Conservation (phyloP, 345 rosid genomes). For the Salix arbutifolia region DNA sequence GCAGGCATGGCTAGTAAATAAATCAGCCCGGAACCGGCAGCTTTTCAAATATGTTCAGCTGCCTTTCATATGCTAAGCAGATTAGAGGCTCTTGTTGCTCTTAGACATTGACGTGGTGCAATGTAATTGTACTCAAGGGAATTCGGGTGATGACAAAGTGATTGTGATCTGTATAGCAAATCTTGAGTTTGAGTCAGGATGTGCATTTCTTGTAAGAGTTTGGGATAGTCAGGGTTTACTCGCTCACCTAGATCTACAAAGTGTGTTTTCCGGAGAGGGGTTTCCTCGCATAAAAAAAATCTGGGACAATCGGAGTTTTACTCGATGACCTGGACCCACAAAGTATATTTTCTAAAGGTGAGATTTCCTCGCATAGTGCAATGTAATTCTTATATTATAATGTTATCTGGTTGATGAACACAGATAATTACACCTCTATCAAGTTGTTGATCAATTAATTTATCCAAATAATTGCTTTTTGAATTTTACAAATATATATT, state of each 20-base stretch:
- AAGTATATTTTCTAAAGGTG: too few relatives aligned
- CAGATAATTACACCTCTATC: neutral
- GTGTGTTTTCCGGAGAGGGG: accelerated
- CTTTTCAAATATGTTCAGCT: neutral
- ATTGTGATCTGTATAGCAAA: too few relatives aligned
- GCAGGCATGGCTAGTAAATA: neutral
- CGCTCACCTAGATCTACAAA: too few relatives aligned
- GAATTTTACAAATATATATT: neutral
- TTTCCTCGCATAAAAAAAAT: too few relatives aligned
- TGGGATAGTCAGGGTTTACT: too few relatives aligned
- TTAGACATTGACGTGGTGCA: too few relatives aligned
- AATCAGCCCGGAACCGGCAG: neutral
- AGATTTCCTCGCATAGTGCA: too few relatives aligned
- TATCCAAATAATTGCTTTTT: neutral
- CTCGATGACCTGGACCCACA: too few relatives aligned
- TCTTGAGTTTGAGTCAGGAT: too few relatives aligned
- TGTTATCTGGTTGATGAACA: neutral
- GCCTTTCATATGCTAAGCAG: constrained; percentile 9
- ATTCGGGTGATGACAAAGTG: too few relatives aligned
- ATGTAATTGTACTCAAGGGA: neutral
- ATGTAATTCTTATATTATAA: neutral
- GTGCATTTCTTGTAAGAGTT: too few relatives aligned
- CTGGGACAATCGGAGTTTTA: too few relatives aligned
- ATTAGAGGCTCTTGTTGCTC: neutral
- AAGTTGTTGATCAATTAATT: neutral